Evolutionary conservation across 106 monocot species (phyloP).

Genomic region (Ottelia alismoides): DNA sequence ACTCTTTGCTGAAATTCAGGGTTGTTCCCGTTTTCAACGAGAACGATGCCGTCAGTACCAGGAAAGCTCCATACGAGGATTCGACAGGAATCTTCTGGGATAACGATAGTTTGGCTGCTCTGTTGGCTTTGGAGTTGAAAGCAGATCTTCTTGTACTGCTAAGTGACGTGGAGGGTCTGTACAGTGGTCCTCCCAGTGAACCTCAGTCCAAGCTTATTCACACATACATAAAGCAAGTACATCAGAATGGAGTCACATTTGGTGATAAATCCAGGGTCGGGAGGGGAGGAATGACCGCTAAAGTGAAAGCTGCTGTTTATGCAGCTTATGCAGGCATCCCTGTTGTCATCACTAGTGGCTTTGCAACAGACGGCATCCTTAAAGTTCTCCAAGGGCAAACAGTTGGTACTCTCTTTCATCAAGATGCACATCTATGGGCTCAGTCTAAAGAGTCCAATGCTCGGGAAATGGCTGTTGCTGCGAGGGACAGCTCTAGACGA

Average conservation of each 20-base stretch:
- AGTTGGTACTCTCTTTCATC: conserved; percentile 89
- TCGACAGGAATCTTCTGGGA: conserved; percentile 99
- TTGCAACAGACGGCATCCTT: conserved; percentile 54
- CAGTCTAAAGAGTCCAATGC: conserved; percentile 42
- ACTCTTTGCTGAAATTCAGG: conserved; percentile 48
- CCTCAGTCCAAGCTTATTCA: conserved; percentile 74
- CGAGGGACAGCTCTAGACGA: conserved; percentile 87
- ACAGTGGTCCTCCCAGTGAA: conserved; percentile 85
- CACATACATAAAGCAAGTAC: conserved; percentile 75
- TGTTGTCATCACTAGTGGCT: conserved; percentile 89
- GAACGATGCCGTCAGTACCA: conserved; percentile 96
- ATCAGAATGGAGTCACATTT: conserved; percentile 83
- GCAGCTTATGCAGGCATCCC: conserved; percentile 71
- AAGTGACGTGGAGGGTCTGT: conserved; percentile 98
- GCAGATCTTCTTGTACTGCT: conserved; percentile 92
- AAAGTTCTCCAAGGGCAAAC: conserved; percentile 79
- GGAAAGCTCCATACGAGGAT: conserved; percentile 94
- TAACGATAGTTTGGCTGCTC: conserved; percentile 93
- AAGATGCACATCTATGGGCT: conserved; percentile 53
- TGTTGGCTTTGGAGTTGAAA: conserved; percentile 77
- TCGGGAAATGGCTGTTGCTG: conserved; percentile 87
- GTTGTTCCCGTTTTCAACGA: conserved; percentile 94
- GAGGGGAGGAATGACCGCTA: conserved; percentile 92
- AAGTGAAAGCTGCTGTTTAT: conserved; percentile 78
- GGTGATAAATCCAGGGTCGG: conserved; percentile 95